These are phyloP conservation scores for Stagonosporopsis vannaccii DNA, from an alignment of 2,329 filamentous ascomycete species.

Conservation along the genomic window DNA sequence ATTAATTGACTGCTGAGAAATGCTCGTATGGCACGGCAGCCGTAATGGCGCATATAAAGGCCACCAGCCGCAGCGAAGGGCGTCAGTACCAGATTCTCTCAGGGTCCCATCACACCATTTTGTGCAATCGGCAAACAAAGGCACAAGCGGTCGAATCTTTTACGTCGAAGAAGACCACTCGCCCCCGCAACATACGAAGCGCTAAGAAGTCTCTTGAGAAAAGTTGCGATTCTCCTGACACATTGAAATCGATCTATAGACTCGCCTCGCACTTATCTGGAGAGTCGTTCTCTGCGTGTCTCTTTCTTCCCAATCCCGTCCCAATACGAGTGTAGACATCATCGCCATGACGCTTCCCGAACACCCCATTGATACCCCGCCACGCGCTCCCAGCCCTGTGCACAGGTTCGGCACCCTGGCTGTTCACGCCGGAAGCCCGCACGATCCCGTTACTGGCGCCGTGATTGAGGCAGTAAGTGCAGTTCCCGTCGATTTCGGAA, in stretches of 20 bases:
- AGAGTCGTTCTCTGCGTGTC: not conserved
- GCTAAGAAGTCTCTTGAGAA: conserved; percentile 23
- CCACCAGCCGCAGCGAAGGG: conserved; percentile 6
- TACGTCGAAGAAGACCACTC: conserved; percentile 15
- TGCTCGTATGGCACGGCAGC: conserved; percentile 18
- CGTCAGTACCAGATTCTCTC: not conserved
- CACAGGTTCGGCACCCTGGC: conserved; percentile 91
- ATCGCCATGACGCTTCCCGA: conserved; percentile 51
- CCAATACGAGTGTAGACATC: not conserved
- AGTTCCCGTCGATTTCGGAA: not conserved
- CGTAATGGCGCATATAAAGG: conserved; percentile 19
- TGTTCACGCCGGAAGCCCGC: conserved; percentile 90
- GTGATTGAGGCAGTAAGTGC: conserved; percentile 80
- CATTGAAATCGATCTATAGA: conserved; percentile 18
- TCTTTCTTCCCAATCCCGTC: not conserved
- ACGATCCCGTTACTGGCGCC: conserved; percentile 90
- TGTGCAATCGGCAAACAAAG: conserved; percentile 37
- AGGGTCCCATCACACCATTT: conserved; percentile 22
- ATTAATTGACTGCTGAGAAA: conserved; percentile 39
- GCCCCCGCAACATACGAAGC: conserved; percentile 23
- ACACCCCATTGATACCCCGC: conserved; percentile 74
- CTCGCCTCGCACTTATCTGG: conserved; percentile 9
- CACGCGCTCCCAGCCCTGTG: conserved; percentile 74
- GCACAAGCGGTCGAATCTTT: conserved; percentile 10
- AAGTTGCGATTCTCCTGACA: conserved; percentile 20